phyloP scores from a whole-genome alignment of 2,329 filamentous ascomycete genomes.

The Aspergillus niger region DNA sequence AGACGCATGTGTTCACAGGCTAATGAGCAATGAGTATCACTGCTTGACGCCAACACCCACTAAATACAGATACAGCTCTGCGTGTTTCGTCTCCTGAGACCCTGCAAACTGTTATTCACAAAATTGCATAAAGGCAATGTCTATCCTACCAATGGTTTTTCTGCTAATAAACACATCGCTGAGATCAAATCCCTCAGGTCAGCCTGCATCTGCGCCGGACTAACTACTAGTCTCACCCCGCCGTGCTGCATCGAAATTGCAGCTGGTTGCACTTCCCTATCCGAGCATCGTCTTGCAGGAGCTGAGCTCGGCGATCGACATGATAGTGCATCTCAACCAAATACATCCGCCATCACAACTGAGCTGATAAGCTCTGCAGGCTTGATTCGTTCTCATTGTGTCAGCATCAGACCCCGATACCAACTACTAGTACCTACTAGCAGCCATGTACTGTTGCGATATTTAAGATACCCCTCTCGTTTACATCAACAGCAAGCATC shows the following conservation, averaged over 20 bases:
- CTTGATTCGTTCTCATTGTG: neutral
- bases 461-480: neutral
- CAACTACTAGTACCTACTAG: neutral
- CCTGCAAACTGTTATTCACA: too few species aligned
- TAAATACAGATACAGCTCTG: too few species aligned
- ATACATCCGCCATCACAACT: neutral
- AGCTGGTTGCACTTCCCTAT: neutral
- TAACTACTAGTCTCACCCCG: neutral
- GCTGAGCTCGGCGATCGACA: neutral
- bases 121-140: too few species aligned
- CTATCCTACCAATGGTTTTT: neutral
- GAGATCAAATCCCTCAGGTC: neutral
- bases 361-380: slow-evolving; percentile 4
- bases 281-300: slow-evolving; percentile 1
- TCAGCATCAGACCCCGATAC: neutral
- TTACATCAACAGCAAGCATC: neutral
- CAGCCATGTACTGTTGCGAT: neutral
- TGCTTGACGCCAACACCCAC: too few species aligned
- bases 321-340: neutral
- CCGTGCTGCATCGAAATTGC: neutral
- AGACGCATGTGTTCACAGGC: too few species aligned
- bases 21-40: too few species aligned
- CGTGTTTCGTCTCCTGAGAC: too few species aligned
- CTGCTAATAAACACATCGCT: neutral
- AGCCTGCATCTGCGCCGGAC: neutral